phyloP scores from a whole-genome alignment of 306 rosid species.

The Rosa multiflora region DNA sequence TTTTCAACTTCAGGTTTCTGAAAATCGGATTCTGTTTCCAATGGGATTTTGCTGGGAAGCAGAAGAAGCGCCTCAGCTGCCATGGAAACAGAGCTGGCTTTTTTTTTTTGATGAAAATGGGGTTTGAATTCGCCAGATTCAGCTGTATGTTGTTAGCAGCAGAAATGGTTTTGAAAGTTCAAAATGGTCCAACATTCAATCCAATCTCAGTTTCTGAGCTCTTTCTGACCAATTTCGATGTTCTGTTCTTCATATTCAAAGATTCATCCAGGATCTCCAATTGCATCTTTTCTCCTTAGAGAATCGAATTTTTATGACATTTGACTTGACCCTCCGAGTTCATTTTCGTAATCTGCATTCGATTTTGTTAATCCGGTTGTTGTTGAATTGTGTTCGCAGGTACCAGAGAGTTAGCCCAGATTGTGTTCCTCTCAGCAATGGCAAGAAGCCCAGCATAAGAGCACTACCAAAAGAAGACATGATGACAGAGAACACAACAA shows the following conservation, averaged over 20 bases:
- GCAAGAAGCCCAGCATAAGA: constrained; percentile 35
- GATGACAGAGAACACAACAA: background rate
- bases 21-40: constrained; percentile 13
- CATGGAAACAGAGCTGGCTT: background rate
- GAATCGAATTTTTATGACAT: background rate
- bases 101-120: background rate
- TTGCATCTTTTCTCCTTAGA: background rate
- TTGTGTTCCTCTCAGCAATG: constrained; percentile 39
- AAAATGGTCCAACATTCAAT: constrained; percentile 5
- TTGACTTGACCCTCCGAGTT: background rate
- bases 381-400: constrained; percentile 21
- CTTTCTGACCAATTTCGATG: background rate
- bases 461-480: constrained; percentile 15
- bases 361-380: background rate
- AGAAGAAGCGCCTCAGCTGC: constrained; percentile 7
- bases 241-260: background rate
- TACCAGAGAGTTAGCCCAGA: constrained; percentile 48
- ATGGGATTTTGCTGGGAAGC: constrained; percentile 3
- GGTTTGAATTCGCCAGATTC: constrained; percentile 5
- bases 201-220: background rate
- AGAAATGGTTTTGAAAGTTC: background rate
- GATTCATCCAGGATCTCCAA: background rate
- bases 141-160: background rate
- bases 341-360: background rate
- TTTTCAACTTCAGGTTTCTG: constrained; percentile 7